These are phyloP conservation scores for Annulohypoxylon moriforme DNA, from an alignment of 495 filamentous ascomycete genomes.

Conservation along the genomic window DNA sequence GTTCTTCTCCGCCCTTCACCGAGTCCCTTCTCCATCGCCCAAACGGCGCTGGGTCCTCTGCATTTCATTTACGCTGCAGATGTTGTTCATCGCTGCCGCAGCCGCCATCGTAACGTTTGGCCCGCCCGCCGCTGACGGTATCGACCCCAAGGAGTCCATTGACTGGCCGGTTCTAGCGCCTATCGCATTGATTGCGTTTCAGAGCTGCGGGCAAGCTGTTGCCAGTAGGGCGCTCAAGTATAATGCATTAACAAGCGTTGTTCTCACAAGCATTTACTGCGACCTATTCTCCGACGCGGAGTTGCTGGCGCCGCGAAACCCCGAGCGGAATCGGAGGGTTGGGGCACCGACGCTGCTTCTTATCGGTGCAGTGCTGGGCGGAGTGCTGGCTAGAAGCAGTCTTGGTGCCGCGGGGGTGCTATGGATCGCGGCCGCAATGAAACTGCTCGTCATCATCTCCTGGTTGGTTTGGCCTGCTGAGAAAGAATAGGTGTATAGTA, in stretches of 20 bases:
- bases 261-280: constrained; percentile 77
- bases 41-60: constrained; percentile 71
- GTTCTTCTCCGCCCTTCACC: constrained; percentile 72
- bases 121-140: constrained; percentile 44
- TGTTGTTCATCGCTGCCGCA: constrained; percentile 63
- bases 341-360: constrained; percentile 69
- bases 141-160: constrained; percentile 52
- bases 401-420: constrained; percentile 70
- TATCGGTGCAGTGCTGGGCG: constrained; percentile 69
- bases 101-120: constrained; percentile 67
- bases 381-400: constrained; percentile 65
- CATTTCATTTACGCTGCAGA: constrained; percentile 68
- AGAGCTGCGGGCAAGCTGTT: constrained; percentile 77
- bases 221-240: constrained; percentile 71
- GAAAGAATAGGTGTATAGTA: constrained; percentile 17
- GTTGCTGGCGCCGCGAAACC: constrained; percentile 62
- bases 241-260: constrained; percentile 72
- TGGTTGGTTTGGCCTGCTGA: constrained; percentile 69
- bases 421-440: constrained; percentile 70
- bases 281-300: constrained; percentile 74
- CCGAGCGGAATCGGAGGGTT: constrained; percentile 68
- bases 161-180: constrained; percentile 70
- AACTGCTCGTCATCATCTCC: constrained; percentile 60
- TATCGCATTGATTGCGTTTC: constrained; percentile 73
- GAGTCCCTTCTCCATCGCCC: constrained; percentile 61